Base-by-base conservation (phyloP, 116 monocot species). In the Phalaenopsis hybrid region DNA sequence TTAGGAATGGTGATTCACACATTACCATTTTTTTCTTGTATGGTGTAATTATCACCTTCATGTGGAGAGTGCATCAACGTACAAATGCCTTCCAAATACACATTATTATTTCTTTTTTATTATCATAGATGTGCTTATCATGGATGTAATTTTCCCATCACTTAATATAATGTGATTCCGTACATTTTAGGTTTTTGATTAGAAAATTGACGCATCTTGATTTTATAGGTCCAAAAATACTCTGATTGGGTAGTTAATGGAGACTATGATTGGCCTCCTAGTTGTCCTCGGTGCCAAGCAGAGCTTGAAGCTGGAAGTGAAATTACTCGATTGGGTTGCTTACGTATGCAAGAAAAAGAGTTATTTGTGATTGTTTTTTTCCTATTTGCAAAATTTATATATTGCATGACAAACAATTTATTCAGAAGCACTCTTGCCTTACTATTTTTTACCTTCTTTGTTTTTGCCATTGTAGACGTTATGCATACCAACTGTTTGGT, bases 191-290 rank as follows among this genome's bases (percentile, higher is more conserved):
- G 44, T 16, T 4, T 81, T 74, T 74, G 31, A 83, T 34, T 83
- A 46, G 46, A 57, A 8, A 69, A 55, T 37, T 69, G 25, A 41
- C 9, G 50, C 21, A 41, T 79, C 21, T 80, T 79, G 8, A 76
- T 43, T 79, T n/a, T 83, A 17, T 80, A 98, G 98, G 95, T 98
- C 7, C 92, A 90, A 81, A 93, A 93, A n/a, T 98, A 98, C 73
- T 93, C 98, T 79, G 98, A 95, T 81, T 98, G 98, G 98, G 98
- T 98, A 78, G 88, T 98, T 79, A 91, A 98, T 89, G 93, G 93
- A 81, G 95, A 95, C 20, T 98, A 93, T 88, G 90, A 93, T 82
- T 98, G 98, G 98, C 98, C 98, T 80, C 88, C 91, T 69, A 87
- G 81, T 33, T 98, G 98, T 68, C 87, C 86, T 18, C 57, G 80